phyloP scores from a whole-genome alignment of 169 alveolate species.

The Babesia bigemina region DNA sequence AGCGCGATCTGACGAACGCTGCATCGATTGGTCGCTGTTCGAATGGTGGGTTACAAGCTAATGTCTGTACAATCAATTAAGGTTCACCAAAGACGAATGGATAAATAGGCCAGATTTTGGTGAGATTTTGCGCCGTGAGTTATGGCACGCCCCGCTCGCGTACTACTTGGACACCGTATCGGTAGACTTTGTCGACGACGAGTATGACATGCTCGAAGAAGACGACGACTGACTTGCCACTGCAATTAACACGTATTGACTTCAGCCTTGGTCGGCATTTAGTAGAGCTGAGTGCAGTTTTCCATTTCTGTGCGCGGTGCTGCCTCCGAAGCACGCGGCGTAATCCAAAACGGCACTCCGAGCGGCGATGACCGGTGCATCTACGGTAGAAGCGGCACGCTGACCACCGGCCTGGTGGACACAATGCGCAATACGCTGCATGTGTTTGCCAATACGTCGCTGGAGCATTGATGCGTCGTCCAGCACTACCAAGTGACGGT shows the following conservation, averaged over 20 bases:
- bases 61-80: background rate
- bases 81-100: slow-evolving; percentile 80
- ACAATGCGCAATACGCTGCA: background rate
- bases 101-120: slow-evolving; percentile 86
- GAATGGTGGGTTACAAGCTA: slow-evolving; percentile 61
- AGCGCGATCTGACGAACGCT: slow-evolving; percentile 56
- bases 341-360: background rate
- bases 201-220: slow-evolving; percentile 73
- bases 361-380: background rate
- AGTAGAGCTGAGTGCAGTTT: background rate
- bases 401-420: background rate
- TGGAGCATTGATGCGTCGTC: slow-evolving; percentile 6
- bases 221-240: background rate
- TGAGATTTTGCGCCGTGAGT: slow-evolving; percentile 86
- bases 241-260: too few relatives aligned
- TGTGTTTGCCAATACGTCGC: slow-evolving; percentile 1
- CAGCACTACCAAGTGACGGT: slow-evolving; percentile 5
- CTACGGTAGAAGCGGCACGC: background rate
- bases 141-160: slow-evolving; percentile 90
- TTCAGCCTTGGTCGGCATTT: background rate
- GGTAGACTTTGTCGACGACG: slow-evolving; percentile 77
- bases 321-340: background rate
- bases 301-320: background rate
- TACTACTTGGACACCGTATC: slow-evolving; percentile 77
- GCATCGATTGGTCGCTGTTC: slow-evolving; percentile 80